phyloP scores from a whole-genome alignment of 2,329 filamentous ascomycete species.

The Claviceps sorghi region DNA sequence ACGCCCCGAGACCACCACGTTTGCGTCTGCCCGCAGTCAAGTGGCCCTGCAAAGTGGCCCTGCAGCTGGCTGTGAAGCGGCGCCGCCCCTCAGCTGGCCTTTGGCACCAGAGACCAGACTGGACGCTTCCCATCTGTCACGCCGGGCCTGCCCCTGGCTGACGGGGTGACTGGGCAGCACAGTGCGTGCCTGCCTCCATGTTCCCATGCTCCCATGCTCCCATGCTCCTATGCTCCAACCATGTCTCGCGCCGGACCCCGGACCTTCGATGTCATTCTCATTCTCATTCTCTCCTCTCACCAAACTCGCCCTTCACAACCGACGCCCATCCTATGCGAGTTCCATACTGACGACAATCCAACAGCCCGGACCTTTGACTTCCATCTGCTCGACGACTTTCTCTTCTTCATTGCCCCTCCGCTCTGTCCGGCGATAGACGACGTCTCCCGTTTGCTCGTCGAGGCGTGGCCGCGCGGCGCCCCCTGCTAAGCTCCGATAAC shows the following conservation, averaged over 20 bases:
- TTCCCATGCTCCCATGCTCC: too few relatives aligned
- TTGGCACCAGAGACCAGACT: too few relatives aligned
- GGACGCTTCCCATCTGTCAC: too few relatives aligned
- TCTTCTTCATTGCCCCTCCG: not conserved
- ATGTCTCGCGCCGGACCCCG: slow-evolving; percentile 1
- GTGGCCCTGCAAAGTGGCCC: not conserved
- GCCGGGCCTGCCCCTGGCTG: not conserved
- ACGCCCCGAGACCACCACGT: not conserved
- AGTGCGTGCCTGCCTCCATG: too few relatives aligned
- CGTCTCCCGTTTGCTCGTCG: not conserved
- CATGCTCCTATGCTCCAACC: too few relatives aligned
- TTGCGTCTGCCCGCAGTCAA: not conserved
- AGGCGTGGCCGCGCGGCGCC: slow-evolving; percentile 2
- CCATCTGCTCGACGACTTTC: not conserved
- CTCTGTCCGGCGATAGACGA: not conserved
- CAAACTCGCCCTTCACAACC: not conserved
- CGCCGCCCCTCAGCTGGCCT: too few relatives aligned
- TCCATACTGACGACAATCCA: slow-evolving; percentile 4
- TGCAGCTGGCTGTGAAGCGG: too few relatives aligned
- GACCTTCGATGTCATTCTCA: not conserved
- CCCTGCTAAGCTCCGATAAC: slow-evolving; percentile 1
- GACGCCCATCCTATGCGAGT: not conserved
- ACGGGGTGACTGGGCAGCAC: too few relatives aligned
- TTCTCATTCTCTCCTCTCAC: not conserved
- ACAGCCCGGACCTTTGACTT: slow-evolving; percentile 1